phyloP scores from a whole-genome alignment of 1,284 basidiomycete species.

The Fereydounia khargensis region DNA sequence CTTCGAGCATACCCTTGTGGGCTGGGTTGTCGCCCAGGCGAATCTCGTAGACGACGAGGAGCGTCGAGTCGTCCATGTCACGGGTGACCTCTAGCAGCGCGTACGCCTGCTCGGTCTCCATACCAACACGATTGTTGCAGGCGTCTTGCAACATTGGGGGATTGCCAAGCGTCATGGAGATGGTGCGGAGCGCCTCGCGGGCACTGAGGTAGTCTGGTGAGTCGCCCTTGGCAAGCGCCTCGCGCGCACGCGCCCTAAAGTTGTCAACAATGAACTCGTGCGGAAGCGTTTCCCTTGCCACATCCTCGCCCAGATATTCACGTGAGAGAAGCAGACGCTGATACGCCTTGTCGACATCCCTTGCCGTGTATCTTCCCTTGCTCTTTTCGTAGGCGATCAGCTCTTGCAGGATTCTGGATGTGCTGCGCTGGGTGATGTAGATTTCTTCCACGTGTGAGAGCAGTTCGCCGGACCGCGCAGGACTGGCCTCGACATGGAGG shows the following conservation, averaged over 20 bases:
- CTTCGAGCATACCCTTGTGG: constrained; percentile 47
- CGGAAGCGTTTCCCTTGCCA: constrained; percentile 13
- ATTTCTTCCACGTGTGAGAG: constrained; percentile 19
- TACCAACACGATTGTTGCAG: constrained; percentile 17
- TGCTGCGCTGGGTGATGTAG: constrained; percentile 11
- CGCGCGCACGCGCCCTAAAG: constrained; percentile 20
- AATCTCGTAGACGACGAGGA: constrained; percentile 71
- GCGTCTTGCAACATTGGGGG: constrained; percentile 12
- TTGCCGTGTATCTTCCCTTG: constrained; percentile 10
- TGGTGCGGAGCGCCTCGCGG: constrained; percentile 23
- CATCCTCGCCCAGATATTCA: constrained; percentile 14
- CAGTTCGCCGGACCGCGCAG: constrained; percentile 5
- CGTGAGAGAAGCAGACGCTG: constrained; percentile 16
- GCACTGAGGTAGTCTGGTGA: constrained; percentile 19
- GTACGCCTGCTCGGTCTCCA: constrained; percentile 73
- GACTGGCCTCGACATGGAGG: constrained; percentile 17
- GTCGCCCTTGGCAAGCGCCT: constrained; percentile 18
- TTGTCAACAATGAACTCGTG: constrained; percentile 22
- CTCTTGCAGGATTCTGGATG: constrained; percentile 22
- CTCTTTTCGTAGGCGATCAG: constrained; percentile 27
- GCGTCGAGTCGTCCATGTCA: constrained; percentile 72
- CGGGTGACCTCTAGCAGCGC: constrained; percentile 69
- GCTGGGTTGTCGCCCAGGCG: constrained; percentile 67
- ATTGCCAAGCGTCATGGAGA: constrained; percentile 10
- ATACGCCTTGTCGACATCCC: constrained; percentile 29